Evolutionary conservation across 2,329 filamentous ascomycete genomes (phyloP), one percentile per base, ranked within the genome.

Genomic region (Nannizziopsis arthrosporioides): DNA sequence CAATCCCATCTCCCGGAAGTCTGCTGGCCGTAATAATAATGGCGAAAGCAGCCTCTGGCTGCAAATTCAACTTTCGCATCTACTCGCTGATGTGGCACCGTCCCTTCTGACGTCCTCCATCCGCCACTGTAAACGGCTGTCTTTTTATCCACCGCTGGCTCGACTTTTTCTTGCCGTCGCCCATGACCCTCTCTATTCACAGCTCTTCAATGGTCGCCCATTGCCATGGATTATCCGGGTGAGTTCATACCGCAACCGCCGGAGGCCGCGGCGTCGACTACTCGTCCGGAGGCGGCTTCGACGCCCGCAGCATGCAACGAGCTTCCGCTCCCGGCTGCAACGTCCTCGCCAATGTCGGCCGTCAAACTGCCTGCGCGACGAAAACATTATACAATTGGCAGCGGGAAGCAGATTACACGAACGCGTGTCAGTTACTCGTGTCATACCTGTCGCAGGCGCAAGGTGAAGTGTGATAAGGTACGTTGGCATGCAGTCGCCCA

Each of bases 371-470:
- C 40, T n/a, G 12, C 42, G 14, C 48, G 51, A 5, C 48, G 51
- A 2, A 53, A 53, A 32, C 30, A 44, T 17, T 50, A 51, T 40
- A 31, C 49, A 11, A 45, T 64, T 19, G 55, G 53, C 3, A 53
- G 57, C 32, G 61, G 61, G 37, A 68, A 68, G 44, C 68, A 71
- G 48, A 72, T 72, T 44, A 72, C 69, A 34, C 66, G 70, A 14
- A 71, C 68, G 41, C 66, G 70, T 42, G 62, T 66, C 31, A 71
- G 68, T 53, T 71, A 72, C 53, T 70, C 67, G 53, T 72, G 70
- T 51, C 64, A 70, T 54, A 68, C 62, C 1, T 72, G 69, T 57
- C 65, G 69, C 42, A 58, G 66, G 49, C 63, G 69, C 27, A 72
- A 72, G 53, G 67, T 72, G 42, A 72, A 71, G 62, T 72, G 69